A percentile compares a stretch with the other conserved stretches of the same genome.
Evolutionary conservation across 179 eudicot species (phyloP).

Genomic region (Beta corolliflora): DNA sequence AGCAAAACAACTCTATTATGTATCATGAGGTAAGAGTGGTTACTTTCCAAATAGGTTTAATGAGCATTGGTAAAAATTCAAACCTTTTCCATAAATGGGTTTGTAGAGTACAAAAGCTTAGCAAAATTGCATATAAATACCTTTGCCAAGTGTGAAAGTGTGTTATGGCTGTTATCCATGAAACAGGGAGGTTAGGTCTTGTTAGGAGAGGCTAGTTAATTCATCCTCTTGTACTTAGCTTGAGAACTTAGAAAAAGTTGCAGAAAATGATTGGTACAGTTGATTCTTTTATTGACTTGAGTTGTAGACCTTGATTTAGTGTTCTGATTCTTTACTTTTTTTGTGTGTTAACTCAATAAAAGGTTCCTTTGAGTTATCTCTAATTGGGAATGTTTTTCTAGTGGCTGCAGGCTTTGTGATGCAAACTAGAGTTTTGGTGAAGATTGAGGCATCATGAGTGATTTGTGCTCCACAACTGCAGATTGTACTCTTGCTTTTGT

Average conservation of each 20-base stretch:
- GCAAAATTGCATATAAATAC: slow-evolving; percentile 15
- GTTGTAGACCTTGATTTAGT: slow-evolving; percentile 11
- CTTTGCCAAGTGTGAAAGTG: slow-evolving; percentile 23
- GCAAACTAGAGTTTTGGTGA: slow-evolving; percentile 8
- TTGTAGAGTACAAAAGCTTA: slow-evolving; percentile 23
- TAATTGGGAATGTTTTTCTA: slow-evolving; percentile 21
- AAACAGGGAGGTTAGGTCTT: slow-evolving; percentile 26
- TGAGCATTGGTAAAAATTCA: slow-evolving; percentile 28
- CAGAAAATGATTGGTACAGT: slow-evolving; percentile 21
- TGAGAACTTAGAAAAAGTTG: slow-evolving; percentile 25
- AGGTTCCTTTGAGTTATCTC: slow-evolving; percentile 17
- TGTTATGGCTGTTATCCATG: slow-evolving; percentile 28
- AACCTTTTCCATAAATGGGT: slow-evolving; percentile 28
- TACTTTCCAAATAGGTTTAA: slow-evolving; percentile 30
- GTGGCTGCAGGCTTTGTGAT: slow-evolving; percentile 10
- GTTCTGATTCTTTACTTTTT: neutral
- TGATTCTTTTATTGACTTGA: slow-evolving; percentile 20
- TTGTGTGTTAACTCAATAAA: slow-evolving; percentile 6
- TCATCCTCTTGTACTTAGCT: slow-evolving; percentile 31
- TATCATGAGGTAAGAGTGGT: slow-evolving; percentile 21
- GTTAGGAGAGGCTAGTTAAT: slow-evolving; percentile 13
- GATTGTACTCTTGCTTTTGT: slow-evolving; percentile 7
- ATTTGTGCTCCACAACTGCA: slow-evolving; percentile 18
- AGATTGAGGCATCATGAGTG: slow-evolving; percentile 20
- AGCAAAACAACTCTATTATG: slow-evolving; percentile 11